Evolutionary conservation across 179 eudicot species (phyloP).

Genomic region (Silene noctiflora): DNA sequence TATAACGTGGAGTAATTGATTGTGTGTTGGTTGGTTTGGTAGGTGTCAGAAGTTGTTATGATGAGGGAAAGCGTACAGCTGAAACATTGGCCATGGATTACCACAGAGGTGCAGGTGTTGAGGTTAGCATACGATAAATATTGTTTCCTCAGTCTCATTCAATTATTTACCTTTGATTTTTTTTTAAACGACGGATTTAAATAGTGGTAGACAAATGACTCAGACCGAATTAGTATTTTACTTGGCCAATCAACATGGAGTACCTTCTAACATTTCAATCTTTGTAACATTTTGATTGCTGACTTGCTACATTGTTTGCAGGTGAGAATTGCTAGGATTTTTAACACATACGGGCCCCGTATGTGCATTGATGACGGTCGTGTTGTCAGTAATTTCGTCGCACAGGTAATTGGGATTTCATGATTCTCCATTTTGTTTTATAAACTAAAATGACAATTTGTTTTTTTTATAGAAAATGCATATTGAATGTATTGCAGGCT

Average conservation of each 20-base stretch:
- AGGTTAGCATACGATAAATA: slow-evolving; percentile 39
- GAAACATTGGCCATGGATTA: slow-evolving; percentile 95
- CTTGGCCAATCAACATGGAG: too few relatives aligned
- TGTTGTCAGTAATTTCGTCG: slow-evolving; percentile 96
- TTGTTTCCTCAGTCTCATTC: too few relatives aligned
- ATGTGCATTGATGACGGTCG: slow-evolving; percentile 99
- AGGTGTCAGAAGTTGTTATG: slow-evolving; percentile 97
- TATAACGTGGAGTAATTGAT: too few relatives aligned
- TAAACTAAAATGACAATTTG: background rate
- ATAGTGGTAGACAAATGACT: too few relatives aligned
- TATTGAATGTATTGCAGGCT: slow-evolving; percentile 41
- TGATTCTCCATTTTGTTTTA: background rate
- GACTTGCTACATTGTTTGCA: slow-evolving; percentile 21
- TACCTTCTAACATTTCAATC: too few relatives aligned
- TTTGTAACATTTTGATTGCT: background rate
- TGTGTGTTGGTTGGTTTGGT: slow-evolving; percentile 15
- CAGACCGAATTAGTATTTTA: too few relatives aligned
- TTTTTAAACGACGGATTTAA: too few relatives aligned
- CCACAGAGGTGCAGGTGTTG: slow-evolving; percentile 91
- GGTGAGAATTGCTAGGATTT: slow-evolving; percentile 98
- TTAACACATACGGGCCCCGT: slow-evolving; percentile 93
- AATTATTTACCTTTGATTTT: too few relatives aligned
- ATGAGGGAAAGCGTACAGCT: slow-evolving; percentile 91
- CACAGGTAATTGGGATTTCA: slow-evolving; percentile 52
- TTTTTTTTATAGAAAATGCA: background rate